Evolutionary conservation across 228 moss, liverwort and hornwort species (phyloP).

Genomic region (Sphagnum fallax): DNA sequence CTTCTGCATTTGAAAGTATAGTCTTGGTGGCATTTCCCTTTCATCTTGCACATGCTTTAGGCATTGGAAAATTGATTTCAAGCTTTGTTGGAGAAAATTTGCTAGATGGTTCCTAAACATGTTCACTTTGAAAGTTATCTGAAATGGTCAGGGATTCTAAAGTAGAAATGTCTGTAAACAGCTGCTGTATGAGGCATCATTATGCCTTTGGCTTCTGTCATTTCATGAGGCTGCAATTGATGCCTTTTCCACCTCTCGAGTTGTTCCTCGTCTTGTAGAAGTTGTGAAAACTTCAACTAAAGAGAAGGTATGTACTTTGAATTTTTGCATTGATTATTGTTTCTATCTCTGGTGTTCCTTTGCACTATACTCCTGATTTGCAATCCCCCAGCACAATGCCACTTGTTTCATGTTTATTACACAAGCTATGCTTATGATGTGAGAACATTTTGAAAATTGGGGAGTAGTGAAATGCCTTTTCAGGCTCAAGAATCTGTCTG

Average conservation of each 20-base stretch:
- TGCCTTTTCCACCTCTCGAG: conserved; percentile 53
- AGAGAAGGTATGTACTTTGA: conserved; percentile 59
- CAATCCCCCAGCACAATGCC: no score
- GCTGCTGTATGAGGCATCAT: conserved; percentile 81
- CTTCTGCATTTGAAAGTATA: neutral
- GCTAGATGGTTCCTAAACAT: neutral
- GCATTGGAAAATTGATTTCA: neutral
- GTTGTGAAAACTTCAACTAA: conserved; percentile 80
- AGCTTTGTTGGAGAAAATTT: neutral
- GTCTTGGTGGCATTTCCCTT: no score
- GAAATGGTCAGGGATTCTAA: neutral
- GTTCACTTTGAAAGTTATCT: neutral
- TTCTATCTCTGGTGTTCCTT: no score
- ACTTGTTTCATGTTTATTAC: no score
- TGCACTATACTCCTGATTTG: no score
- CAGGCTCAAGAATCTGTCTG: no score
- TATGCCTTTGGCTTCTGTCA: conserved; percentile 81
- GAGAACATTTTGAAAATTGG: no score
- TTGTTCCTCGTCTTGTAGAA: conserved; percentile 69
- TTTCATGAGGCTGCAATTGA: conserved; percentile 70
- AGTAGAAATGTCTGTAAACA: conserved; percentile 12
- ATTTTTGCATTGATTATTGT: no score
- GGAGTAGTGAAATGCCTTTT: no score
- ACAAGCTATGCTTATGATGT: no score
- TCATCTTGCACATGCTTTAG: neutral